These are phyloP conservation scores for Aspergillus hancockii DNA, from an alignment of 495 filamentous ascomycete genomes.

Conservation along the genomic window DNA sequence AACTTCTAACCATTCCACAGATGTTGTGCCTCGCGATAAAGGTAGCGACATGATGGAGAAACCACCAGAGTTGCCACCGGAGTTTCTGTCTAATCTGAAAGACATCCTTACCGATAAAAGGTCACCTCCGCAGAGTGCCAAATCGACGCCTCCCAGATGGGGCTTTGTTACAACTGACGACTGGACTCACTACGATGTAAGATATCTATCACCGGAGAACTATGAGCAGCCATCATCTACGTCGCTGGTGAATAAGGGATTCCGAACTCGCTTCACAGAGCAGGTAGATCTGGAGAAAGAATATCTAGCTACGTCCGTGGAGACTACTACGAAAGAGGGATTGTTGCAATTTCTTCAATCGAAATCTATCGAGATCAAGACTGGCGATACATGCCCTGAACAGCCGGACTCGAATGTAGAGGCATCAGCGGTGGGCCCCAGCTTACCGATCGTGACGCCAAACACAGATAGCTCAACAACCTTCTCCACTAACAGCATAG, in stretches of 20 bases:
- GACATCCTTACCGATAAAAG: constrained; percentile 12
- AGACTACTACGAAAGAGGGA: neutral
- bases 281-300: constrained; percentile 17
- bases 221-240: constrained; percentile 23
- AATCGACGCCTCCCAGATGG: constrained; percentile 11
- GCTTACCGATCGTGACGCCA: constrained; percentile 8
- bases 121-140: constrained; percentile 5
- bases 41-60: neutral
- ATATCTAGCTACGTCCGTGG: constrained; percentile 13
- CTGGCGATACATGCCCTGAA: neutral
- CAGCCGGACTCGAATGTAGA: constrained; percentile 9
- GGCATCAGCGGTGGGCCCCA: constrained; percentile 9
- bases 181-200: constrained; percentile 15
- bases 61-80: constrained; percentile 1
- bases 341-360: constrained; percentile 2
- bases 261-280: constrained; percentile 33
- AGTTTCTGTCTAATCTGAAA: constrained; percentile 16
- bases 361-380: neutral
- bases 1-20: neutral
- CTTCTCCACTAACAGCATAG: constrained; percentile 6
- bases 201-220: constrained; percentile 21
- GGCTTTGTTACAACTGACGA: constrained; percentile 16
- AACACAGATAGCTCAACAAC: neutral
- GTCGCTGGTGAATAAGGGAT: constrained; percentile 32
- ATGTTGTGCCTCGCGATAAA: neutral